Percentiles rank a stretch among this genome's conserved stretches.
Evolutionary conservation across 352 stramenopile species (phyloP).

Genomic region (Phytophthora sansomeana): DNA sequence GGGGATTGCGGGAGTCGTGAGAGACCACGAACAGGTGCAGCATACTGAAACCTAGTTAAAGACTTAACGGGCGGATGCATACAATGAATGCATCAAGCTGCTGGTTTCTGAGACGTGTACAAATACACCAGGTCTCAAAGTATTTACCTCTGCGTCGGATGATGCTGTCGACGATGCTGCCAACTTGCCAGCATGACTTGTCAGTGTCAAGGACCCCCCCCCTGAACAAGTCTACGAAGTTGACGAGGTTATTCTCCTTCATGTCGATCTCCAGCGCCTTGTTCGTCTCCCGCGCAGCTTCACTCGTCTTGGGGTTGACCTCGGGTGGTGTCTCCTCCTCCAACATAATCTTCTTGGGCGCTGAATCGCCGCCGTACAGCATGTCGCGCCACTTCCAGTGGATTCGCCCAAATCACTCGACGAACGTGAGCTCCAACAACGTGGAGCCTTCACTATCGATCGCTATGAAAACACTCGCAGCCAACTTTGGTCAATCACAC

Average conservation of each 20-base stretch:
- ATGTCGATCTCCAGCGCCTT: constrained; percentile 76
- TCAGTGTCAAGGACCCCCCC: too few species aligned
- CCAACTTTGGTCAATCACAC: too few species aligned
- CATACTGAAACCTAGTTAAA: neutral
- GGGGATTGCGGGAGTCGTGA: neutral
- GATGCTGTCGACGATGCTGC: too few species aligned
- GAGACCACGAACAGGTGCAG: neutral
- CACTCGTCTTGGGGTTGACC: constrained; percentile 80
- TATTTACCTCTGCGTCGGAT: too few species aligned
- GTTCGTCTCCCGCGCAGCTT: constrained; percentile 79
- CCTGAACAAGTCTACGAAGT: too few species aligned
- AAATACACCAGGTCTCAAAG: constrained; percentile 1
- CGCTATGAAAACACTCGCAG: too few species aligned
- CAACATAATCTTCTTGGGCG: constrained; percentile 73
- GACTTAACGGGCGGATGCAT: constrained; percentile 3
- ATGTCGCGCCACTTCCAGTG: constrained; percentile 55
- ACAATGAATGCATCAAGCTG: constrained; percentile 2
- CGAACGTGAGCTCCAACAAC: too few species aligned
- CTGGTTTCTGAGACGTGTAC: neutral
- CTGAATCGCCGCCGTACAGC: constrained; percentile 22
- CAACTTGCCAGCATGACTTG: too few species aligned
- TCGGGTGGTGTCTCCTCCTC: constrained; percentile 66
- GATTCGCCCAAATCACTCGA: too few species aligned
- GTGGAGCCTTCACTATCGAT: too few species aligned
- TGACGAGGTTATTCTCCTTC: constrained; percentile 88